phyloP scores from a whole-genome alignment of 495 filamentous ascomycete genomes.

The Hamigera avellanea region DNA sequence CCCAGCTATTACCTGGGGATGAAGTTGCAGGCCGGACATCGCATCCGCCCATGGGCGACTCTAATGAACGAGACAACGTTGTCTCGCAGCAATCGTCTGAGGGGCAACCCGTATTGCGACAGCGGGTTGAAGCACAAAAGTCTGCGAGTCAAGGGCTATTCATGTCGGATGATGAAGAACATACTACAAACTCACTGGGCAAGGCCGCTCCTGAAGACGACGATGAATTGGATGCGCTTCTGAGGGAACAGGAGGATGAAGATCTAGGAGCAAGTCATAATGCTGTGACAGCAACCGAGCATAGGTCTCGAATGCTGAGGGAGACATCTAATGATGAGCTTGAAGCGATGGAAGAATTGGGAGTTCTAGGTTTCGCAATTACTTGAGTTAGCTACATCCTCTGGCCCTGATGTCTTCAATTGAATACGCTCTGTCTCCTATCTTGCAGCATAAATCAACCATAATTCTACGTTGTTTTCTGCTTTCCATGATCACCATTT shows the following conservation, averaged over 20 bases:
- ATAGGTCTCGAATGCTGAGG: too few species aligned
- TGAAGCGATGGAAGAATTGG: too few species aligned
- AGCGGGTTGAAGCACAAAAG: not conserved
- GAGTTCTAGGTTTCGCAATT: too few species aligned
- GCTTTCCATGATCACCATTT: too few species aligned
- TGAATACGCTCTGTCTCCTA: too few species aligned
- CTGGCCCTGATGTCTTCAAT: too few species aligned
- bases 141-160: conserved; percentile 13
- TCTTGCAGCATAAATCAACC: too few species aligned
- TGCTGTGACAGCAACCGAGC: too few species aligned
- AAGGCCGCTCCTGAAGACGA: conserved; percentile 17
- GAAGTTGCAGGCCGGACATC: too few species aligned
- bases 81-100: not conserved
- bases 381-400: too few species aligned
- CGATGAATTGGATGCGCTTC: conserved; percentile 27
- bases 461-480: too few species aligned
- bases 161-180: conserved; percentile 12
- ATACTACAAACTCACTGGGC: conserved; percentile 2
- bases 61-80: not conserved
- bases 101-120: not conserved
- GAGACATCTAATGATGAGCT: too few species aligned
- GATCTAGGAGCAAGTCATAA: not conserved
- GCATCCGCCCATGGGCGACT: not conserved
- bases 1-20: not conserved
- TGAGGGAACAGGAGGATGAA: conserved; percentile 21